Percentiles rank a stretch among this genome's conserved stretches.
Evolutionary conservation across 768 basidiomycete genomes (phyloP).

Genomic region (Lactarius psammicola): DNA sequence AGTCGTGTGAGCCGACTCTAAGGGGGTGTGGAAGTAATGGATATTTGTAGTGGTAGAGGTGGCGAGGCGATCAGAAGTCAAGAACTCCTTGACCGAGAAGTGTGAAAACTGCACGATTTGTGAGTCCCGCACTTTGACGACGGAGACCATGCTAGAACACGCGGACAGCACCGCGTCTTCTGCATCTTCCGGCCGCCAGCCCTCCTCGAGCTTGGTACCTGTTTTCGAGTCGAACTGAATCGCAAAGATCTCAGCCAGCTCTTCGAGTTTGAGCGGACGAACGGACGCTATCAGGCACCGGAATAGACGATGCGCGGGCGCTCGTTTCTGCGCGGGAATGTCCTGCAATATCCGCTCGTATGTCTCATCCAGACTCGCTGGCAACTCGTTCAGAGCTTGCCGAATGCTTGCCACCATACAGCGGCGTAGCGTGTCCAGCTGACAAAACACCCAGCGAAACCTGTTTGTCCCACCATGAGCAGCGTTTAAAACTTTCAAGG

Average conservation of each 20-base stretch:
- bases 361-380: neutral
- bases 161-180: constrained; percentile 1
- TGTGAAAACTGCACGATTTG: constrained; percentile 4
- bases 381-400: neutral
- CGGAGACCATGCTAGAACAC: neutral
- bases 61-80: neutral
- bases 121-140: neutral
- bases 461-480: neutral
- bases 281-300: neutral
- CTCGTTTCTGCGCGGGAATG: neutral
- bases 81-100: constrained; percentile 9
- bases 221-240: neutral
- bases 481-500: neutral
- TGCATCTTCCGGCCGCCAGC: constrained; percentile 2
- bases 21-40: neutral
- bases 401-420: neutral
- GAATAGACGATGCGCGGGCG: constrained; percentile 5
- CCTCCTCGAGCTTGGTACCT: neutral
- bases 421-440: neutral
- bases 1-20: neutral
- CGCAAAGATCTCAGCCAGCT: constrained; percentile 3
- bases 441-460: constrained; percentile 11
- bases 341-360: neutral
- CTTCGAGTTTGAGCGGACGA: constrained; percentile 1
- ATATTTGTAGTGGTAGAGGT: neutral